phyloP scores from a whole-genome alignment of 306 rosid genomes.

The Canavalia gladiata region DNA sequence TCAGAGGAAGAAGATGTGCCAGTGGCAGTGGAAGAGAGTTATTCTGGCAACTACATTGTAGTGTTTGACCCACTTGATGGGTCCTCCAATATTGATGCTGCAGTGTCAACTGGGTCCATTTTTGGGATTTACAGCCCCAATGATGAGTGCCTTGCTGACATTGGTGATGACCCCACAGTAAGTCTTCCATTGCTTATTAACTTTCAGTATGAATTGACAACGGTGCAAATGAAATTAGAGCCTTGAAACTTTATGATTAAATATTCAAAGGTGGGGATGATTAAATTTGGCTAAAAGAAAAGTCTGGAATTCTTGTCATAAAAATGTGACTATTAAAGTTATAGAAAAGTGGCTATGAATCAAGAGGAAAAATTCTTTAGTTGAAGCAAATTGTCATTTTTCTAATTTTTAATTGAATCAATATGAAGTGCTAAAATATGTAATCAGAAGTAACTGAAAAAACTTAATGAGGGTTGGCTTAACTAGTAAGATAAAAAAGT shows the following conservation, averaged over 20 bases:
- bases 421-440: background rate
- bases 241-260: slow-evolving; percentile 2
- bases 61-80: slow-evolving; percentile 99
- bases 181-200: slow-evolving; percentile 42
- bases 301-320: background rate
- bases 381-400: background rate
- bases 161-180: slow-evolving; percentile 75
- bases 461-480: background rate
- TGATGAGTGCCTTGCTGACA: slow-evolving; percentile 84
- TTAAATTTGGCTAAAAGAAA: background rate
- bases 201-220: background rate
- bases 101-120: slow-evolving; percentile 97
- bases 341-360: background rate
- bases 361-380: background rate
- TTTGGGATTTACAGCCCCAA: slow-evolving; percentile 98
- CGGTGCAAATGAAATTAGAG: background rate
- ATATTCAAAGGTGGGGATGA: background rate
- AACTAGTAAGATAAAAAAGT: background rate
- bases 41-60: slow-evolving; percentile 94
- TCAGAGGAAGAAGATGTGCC: slow-evolving; percentile 99
- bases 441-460: background rate
- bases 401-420: background rate
- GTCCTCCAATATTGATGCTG: slow-evolving; percentile 96
- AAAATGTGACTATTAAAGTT: background rate
- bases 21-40: slow-evolving; percentile 98